phyloP scores from a whole-genome alignment of 1,284 basidiomycete species.

The Cyathus olla region DNA sequence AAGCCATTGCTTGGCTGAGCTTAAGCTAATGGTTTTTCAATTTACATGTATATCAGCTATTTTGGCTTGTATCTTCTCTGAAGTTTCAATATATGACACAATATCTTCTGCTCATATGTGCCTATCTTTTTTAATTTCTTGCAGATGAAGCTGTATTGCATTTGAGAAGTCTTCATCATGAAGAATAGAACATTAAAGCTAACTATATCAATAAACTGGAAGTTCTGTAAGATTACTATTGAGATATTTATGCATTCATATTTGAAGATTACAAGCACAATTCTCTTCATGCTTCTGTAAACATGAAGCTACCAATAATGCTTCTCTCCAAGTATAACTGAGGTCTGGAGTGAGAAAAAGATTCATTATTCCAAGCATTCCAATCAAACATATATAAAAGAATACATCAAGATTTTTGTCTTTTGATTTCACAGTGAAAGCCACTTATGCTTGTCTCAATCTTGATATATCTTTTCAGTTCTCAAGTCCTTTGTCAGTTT shows the following conservation, averaged over 20 bases:
- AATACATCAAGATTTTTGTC: constrained; percentile 27
- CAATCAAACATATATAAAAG: constrained; percentile 24
- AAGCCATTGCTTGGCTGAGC: background rate
- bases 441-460: constrained; percentile 7
- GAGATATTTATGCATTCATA: background rate
- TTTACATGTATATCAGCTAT: background rate
- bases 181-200: background rate
- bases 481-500: background rate
- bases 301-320: constrained; percentile 28
- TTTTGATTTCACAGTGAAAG: constrained; percentile 13
- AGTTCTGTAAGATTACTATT: background rate
- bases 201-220: background rate
- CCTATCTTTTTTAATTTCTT: background rate
- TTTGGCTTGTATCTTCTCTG: background rate
- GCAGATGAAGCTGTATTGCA: background rate
- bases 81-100: background rate
- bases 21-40: background rate
- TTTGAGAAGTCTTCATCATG: background rate
- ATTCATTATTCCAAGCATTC: constrained; percentile 40
- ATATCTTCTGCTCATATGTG: background rate
- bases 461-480: constrained; percentile 14
- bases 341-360: constrained; percentile 38
- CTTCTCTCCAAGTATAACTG: constrained; percentile 33
- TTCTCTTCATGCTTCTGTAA: background rate
- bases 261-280: background rate